Base-by-base conservation (phyloP, 768 basidiomycete species). In the Leccinum subgranulosum region DNA sequence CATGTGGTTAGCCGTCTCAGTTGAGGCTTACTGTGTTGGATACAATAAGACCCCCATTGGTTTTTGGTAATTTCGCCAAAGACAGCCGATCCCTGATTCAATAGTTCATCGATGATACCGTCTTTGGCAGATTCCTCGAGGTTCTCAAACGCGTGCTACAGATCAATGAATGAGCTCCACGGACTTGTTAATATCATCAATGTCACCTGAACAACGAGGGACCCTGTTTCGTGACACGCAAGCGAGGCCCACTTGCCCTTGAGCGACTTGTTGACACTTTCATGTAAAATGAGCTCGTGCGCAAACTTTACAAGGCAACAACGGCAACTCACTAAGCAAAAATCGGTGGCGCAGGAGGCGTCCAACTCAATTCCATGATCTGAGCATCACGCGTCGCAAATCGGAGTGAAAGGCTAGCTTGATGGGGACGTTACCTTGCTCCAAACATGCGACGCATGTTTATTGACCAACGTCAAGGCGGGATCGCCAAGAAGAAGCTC, bases 321-420 rank as follows among this genome's bases (percentile, higher is more conserved):
- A 45, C 19, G 27, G 59, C 25, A 43, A 76, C 87, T 65, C 70
- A 92, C 91, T 85, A 91, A 3, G 87, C 83, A 67, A 94, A 94
- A 67, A 94, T 93, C 3, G 92, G 92, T 25, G 92, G 92, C 0
- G 90, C 90, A 39, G 90, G 91, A 21, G 88, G 79, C 2, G 88
- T 88, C 92, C 92, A 94, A 5, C 85, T 87, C 33, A 94, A 73
- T 69, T 94, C 92, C 92, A 94, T 94, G 64, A 94, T 91, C 87
- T 92, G 53, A 15, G 14, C 52, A 28, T 23, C 3, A 39, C 45
- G n/a, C 11, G 59, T 64, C 59, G 65, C 33, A 49, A 51, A 36
- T 48, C 19, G 33, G 43, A 53, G 36, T 25, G 36, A 36, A 43
- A 33, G 33, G 15, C 19, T 43, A 46, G 19, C 25, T 49, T 6